Base-by-base conservation (phyloP, 129 eudicot species). In the Chrysanthemum makinoi region DNA sequence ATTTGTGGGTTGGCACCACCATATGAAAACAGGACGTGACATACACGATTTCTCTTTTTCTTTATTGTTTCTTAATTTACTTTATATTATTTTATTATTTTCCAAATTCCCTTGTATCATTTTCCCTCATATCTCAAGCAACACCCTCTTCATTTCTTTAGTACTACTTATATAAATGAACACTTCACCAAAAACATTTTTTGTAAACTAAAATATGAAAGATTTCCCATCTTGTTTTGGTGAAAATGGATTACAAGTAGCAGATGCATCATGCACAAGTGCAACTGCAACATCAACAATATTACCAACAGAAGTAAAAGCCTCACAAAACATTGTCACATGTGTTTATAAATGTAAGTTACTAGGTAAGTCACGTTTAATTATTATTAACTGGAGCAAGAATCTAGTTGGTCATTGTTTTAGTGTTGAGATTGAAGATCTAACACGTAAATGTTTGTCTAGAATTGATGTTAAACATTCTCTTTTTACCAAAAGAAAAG, bases 141-240 rank as follows among this genome's bases (percentile, higher is more conserved):
- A 39, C 46, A 7, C 46, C 46, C 46, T 6, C 46, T 39, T 39
- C 9, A 39, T 39, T 39, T 39, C 44, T 39, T 39, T 39, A 39
- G 46, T 8, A 39, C 46, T 39, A 39, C 46, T 39, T 39, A 35
- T 39, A 39, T 39, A 39, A 35, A 39, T 39, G 46, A 39, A 39
- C 46, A 7, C 46, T 39, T 39, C 2, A 39, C 9, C 2, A 39
- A 39, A 39, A 39, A 39, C 46, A 39, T 39, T 39, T 49, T 22
- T 49, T 14, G 8, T 15, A 50, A 15, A 52, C 1, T 6, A 52
- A 62, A 78, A 69, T 33, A 90, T 91, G 97, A 91, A 94, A 78
- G 97, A 91, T 69, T 88, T 88, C 72, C 97, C 96, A n/a, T 88
- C 97, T 76, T 91, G 96, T 80, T 88, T 91, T 72, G 87, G 84